Percentiles rank a stretch among this genome's conserved stretches.
phyloP scores from a whole-genome alignment of 495 filamentous ascomycete genomes.

The Neurospora sp. region DNA sequence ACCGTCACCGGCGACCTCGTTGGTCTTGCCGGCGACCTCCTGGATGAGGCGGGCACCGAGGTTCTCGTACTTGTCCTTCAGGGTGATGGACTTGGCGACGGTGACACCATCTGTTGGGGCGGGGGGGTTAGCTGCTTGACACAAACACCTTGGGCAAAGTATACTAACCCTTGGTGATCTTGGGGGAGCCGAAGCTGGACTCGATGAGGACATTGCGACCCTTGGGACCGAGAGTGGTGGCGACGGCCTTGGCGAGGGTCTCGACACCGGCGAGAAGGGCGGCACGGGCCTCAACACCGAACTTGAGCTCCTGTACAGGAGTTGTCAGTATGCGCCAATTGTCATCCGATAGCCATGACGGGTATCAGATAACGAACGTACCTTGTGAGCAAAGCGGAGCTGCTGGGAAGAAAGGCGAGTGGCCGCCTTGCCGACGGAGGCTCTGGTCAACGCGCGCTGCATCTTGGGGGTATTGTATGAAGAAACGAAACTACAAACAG shows the following conservation, averaged over 20 bases:
- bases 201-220: conserved; percentile 97
- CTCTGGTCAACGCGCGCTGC: conserved; percentile 42
- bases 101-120: conserved; percentile 71
- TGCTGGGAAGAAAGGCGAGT: conserved; percentile 61
- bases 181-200: conserved; percentile 93
- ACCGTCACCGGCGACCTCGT: conserved; percentile 96
- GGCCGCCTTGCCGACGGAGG: conserved; percentile 50
- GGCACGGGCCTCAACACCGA: conserved; percentile 89
- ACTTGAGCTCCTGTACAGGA: conserved; percentile 75
- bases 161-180: conserved; percentile 92
- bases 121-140: conserved; percentile 7
- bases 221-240: conserved; percentile 94
- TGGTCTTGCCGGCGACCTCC: conserved; percentile 98
- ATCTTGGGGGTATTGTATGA: conserved; percentile 20
- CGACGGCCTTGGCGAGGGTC: conserved; percentile 90
- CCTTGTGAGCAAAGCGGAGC: conserved; percentile 91
- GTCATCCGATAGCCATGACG: conserved; percentile 4
- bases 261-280: conserved; percentile 88
- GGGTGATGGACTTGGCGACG: conserved; percentile 80
- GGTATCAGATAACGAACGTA: conserved; percentile 29
- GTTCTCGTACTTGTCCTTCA: conserved; percentile 99
- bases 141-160: not conserved
- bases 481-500: conserved; percentile 5
- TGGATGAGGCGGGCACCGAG: conserved; percentile 92
- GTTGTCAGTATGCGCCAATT: conserved; percentile 4